Percentiles rank a stretch among this genome's conserved stretches.
Conservation (phyloP, 164 flowering plant genomes). For the Stephania japonica region DNA sequence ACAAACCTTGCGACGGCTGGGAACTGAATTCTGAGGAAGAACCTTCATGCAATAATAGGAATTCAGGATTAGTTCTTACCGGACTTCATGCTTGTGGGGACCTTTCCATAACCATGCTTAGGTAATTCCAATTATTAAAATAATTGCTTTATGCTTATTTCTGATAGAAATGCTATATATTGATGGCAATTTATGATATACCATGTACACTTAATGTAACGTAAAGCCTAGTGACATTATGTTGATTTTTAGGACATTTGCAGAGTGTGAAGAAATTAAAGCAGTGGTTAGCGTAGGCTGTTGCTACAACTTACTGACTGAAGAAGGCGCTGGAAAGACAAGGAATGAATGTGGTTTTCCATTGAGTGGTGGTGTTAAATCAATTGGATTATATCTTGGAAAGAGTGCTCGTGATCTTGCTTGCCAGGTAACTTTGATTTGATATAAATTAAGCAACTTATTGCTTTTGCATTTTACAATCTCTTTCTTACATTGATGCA, state of each 20-base stretch:
- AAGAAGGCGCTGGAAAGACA: conserved; percentile 29
- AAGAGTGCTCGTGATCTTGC: conserved; percentile 84
- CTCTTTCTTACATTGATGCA: too few relatives aligned
- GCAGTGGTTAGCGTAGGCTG: conserved; percentile 88
- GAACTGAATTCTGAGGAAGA: conserved; percentile 11
- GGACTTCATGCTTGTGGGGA: conserved; percentile 99
- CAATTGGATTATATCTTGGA: conserved; percentile 45
- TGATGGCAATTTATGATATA: neutral
- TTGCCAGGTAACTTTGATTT: conserved; percentile 57
- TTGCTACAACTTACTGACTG: conserved; percentile 85
- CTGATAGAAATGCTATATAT: too few relatives aligned
- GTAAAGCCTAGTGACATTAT: neutral
- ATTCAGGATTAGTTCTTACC: conserved; percentile 61
- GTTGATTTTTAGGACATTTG: conserved; percentile 47
- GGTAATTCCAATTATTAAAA: conserved; percentile 25
- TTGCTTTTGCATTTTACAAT: neutral
- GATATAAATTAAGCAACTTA: neutral
- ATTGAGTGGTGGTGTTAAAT: conserved; percentile 51
- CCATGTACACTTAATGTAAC: neutral
- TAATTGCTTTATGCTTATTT: too few relatives aligned
- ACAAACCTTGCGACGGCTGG: conserved; percentile 11
- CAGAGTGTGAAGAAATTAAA: conserved; percentile 63
- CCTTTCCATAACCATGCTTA: conserved; percentile 87
- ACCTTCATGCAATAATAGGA: conserved; percentile 2
- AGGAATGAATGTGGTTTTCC: conserved; percentile 59